Evolutionary conservation across 2,329 filamentous ascomycete species (phyloP), one percentile per base, ranked within the genome.

Genomic region (Paecilomyces formosus): DNA sequence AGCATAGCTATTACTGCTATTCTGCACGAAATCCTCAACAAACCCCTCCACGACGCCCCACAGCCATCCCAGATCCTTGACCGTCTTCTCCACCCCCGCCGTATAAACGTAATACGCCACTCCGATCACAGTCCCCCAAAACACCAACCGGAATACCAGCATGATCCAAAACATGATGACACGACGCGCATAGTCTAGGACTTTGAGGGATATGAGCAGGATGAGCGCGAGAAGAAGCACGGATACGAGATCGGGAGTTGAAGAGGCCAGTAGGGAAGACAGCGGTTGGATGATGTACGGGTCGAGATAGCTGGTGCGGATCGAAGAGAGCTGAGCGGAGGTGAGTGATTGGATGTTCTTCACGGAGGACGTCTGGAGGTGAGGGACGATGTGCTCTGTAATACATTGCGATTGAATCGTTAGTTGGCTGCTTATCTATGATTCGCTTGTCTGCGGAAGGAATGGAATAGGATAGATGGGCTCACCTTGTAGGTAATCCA

Each of bases 151-250:
- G 62, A 90, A 72, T 11, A 81, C 79, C 57, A 96, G 69, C n/a
- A 82, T 78, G 56, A 91, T 83, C 85, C 90, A 91, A 78, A 87
- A 95, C 68, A 91, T 77, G 59, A 96, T 79, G 21, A 90, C 76
- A 60, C 90, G 83, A 61, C 86, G 85, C 18, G 91, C 77, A 77
- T 88, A 88, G 70, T 87, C 82, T 63, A 87, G 76, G 50, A 94
- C 78, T 63, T 84, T 83, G 60, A 87, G 74, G 12, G 80, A 81
- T 58, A 92, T 71, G 69, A 91, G 79, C 55, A 93, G 73, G 57
- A 86, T 75, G 30, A 86, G 64, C 52, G 87, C 74, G 3, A 89
- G 76, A 8, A 86, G 58, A 7, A 75, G 55, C 21, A 76, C 62
- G 12, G 73, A 72, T 52, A 70, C 51, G 30, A 78, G 62, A 56